phyloP scores from a whole-genome alignment of 2,329 filamentous ascomycete species.

The Iodosphaeria phyllophila region DNA sequence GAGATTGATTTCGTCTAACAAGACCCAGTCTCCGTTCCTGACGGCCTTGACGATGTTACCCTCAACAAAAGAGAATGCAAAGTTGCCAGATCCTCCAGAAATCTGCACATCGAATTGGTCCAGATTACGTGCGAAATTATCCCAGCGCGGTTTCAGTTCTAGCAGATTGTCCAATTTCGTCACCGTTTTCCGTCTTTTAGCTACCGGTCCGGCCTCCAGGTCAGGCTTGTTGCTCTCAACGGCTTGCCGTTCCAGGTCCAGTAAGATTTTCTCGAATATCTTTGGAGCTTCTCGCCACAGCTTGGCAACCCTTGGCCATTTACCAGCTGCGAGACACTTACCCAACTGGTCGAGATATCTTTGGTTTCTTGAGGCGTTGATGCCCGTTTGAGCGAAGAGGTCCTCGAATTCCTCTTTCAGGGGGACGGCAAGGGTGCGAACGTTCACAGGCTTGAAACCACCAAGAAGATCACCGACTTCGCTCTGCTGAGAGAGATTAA shows the following conservation, averaged over 20 bases:
- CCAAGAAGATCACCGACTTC: slow-evolving; percentile 91
- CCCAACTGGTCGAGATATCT: slow-evolving; percentile 67
- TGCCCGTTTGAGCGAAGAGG: slow-evolving; percentile 66
- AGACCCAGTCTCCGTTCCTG: slow-evolving; percentile 88
- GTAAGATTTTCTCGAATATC: slow-evolving; percentile 60
- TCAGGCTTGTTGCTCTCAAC: slow-evolving; percentile 15
- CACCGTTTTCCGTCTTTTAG: slow-evolving; percentile 49
- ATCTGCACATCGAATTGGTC: slow-evolving; percentile 68
- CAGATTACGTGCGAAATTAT: slow-evolving; percentile 55
- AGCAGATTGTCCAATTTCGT: slow-evolving; percentile 46
- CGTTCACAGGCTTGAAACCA: slow-evolving; percentile 90
- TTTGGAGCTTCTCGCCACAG: slow-evolving; percentile 79
- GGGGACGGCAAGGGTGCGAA: slow-evolving; percentile 71
- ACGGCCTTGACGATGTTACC: slow-evolving; percentile 94
- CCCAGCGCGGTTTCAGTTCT: slow-evolving; percentile 52
- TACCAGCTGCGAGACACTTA: slow-evolving; percentile 61
- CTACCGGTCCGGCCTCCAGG: slow-evolving; percentile 36
- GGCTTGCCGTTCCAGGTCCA: slow-evolving; percentile 27
- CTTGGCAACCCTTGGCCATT: slow-evolving; percentile 74
- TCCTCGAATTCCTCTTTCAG: slow-evolving; percentile 89
- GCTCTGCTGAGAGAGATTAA: slow-evolving; percentile 95
- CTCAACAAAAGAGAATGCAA: slow-evolving; percentile 91
- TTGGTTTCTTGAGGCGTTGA: slow-evolving; percentile 74
- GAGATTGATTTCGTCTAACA: slow-evolving; percentile 93
- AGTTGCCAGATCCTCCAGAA: slow-evolving; percentile 50